Percentiles rank a stretch among this genome's conserved stretches.
phyloP scores from a whole-genome alignment of 2,329 filamentous ascomycete genomes.

The Fusarium sublunatum region DNA sequence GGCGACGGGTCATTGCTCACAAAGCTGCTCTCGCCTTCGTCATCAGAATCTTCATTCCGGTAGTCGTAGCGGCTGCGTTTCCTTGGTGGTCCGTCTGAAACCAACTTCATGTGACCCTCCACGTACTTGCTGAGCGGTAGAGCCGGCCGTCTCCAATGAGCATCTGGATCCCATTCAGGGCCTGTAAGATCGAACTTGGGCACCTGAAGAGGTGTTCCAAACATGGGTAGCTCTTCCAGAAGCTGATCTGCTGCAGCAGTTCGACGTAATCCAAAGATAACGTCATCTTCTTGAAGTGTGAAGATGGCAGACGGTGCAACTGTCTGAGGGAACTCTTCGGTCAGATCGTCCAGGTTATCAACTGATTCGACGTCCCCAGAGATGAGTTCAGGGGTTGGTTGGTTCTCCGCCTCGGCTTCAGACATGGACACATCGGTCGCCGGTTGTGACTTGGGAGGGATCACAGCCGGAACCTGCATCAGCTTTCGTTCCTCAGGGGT shows the following conservation, averaged over 20 bases:
- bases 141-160: constrained; percentile 79
- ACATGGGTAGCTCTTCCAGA: constrained; percentile 83
- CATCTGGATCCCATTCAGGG: constrained; percentile 73
- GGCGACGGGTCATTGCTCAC: constrained; percentile 63
- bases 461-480: constrained; percentile 73
- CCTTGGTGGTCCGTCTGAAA: constrained; percentile 70
- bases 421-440: constrained; percentile 49
- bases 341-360: constrained; percentile 55
- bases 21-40: constrained; percentile 67
- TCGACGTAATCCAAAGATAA: constrained; percentile 80
- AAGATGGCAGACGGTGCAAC: constrained; percentile 83
- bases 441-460: constrained; percentile 56
- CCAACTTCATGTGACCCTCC: constrained; percentile 80
- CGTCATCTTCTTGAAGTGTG: constrained; percentile 81
- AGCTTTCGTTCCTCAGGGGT: constrained; percentile 69
- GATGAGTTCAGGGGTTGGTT: constrained; percentile 75
- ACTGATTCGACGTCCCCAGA: constrained; percentile 70
- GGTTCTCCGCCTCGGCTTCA: constrained; percentile 55
- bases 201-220: constrained; percentile 71
- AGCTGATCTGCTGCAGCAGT: constrained; percentile 81
- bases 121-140: constrained; percentile 89
- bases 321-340: constrained; percentile 58
- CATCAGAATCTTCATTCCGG: constrained; percentile 75
- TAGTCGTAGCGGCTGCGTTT: constrained; percentile 90
- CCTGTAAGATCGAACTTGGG: constrained; percentile 67